Evolutionary conservation across 768 basidiomycete species (phyloP).

Genomic region (Pleurotus citrinopileatus): DNA sequence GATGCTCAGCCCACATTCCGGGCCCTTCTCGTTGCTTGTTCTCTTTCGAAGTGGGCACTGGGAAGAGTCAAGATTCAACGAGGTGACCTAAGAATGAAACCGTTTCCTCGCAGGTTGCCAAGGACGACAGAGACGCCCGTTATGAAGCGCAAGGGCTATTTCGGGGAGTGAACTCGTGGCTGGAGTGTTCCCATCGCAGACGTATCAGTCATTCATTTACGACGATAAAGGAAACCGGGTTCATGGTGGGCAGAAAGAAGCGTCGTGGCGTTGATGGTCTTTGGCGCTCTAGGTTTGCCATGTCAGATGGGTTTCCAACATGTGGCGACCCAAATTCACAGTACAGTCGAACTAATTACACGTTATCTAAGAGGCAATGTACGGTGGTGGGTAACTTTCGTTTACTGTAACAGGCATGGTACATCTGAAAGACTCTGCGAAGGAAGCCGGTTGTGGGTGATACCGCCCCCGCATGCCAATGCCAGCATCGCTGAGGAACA

Average conservation of each 20-base stretch:
- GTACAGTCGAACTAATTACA: too few relatives aligned
- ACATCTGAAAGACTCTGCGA: too few relatives aligned
- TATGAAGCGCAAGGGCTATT: background rate
- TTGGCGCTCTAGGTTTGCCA: too few relatives aligned
- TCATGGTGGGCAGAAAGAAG: background rate
- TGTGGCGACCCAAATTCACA: too few relatives aligned
- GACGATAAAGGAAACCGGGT: background rate
- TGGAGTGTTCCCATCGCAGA: background rate
- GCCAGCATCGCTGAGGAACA: too few relatives aligned
- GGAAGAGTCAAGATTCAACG: background rate
- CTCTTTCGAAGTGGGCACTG: background rate
- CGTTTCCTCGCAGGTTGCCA: background rate
- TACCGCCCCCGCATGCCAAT: too few relatives aligned
- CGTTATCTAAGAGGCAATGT: too few relatives aligned
- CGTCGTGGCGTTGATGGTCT: background rate
- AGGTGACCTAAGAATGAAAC: background rate
- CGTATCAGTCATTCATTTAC: background rate
- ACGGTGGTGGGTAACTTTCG: too few relatives aligned
- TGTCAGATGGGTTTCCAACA: too few relatives aligned
- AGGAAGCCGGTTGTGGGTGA: too few relatives aligned
- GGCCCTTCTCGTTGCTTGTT: background rate
- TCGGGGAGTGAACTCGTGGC: background rate
- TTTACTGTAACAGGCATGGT: too few relatives aligned
- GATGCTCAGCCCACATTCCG: background rate
- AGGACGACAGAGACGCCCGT: constrained; percentile 8